Base-by-base conservation (phyloP, 768 basidiomycete species). In the Goffeauzyma gilvescens region DNA sequence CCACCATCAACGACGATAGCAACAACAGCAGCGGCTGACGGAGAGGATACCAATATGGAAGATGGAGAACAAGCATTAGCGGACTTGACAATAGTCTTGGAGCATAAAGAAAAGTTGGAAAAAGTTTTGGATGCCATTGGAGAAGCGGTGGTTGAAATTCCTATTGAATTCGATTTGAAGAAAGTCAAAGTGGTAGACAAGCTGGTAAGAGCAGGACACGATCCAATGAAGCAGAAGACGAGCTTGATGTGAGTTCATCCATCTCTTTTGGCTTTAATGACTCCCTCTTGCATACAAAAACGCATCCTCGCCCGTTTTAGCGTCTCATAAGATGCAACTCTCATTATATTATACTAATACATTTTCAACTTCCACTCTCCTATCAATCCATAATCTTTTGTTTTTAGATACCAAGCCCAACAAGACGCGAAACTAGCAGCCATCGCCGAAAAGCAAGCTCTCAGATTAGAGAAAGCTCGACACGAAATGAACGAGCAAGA, bases 151-250 rank as follows among this genome's bases (percentile, higher is more conserved):
- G 62, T 64, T 5, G 58, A 65, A 5, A 63, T 72, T 15, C 75
- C 78, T 13, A 69, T 69, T 15, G 71, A 72, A 20, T 75, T 85
- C n/a, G 71, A 82, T 45, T 69, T 90, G 10, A 85, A 85, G 46
- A 69, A 72, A 23, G 86, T 95, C 12, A 79, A 82, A 12, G 80
- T 82, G 55, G 78, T 96, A 6, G 93, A 98, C 61, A 73, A 79
- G 57, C 70, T 86, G 33, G 67, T 98, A 34, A 78, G 75, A 55
- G 56, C 79, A 27, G 95, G 90, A 69, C 83, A 86, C 60, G 96
- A 98, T 55, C 93, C 93, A 4, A 87, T 90, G 64, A 93, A 89
- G 63, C 78, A 44, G 33, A 43, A 48, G 40, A 49, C 44, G 34
- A 41, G 38, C 10, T n/a, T 27, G 4, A 13, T 44, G 35, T 41